Conservation (phyloP, 306 rosid species). For the Carpinus fangiana region DNA sequence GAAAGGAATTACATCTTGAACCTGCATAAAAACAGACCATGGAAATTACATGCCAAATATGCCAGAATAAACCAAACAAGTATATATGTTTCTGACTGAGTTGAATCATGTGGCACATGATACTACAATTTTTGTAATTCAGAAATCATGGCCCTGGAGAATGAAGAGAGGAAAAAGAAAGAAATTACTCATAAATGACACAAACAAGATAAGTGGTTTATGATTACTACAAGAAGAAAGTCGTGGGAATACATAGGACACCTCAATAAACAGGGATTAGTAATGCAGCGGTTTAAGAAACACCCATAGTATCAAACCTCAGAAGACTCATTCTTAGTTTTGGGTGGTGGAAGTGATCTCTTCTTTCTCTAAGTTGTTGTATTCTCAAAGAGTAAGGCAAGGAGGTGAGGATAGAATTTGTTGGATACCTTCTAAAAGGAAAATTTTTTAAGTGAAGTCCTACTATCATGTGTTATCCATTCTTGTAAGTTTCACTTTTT, state of each 20-base stretch:
- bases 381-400: too few species aligned
- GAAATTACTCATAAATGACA: background rate
- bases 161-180: background rate
- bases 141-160: background rate
- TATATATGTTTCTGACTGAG: background rate
- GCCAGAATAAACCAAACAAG: constrained; percentile 12
- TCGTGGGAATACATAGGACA: background rate
- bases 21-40: constrained; percentile 48
- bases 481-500: too few species aligned
- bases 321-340: background rate
- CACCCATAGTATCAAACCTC: background rate
- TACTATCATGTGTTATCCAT: too few species aligned
- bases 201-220: background rate
- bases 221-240: background rate
- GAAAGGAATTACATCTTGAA: constrained; percentile 78
- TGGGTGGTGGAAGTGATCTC: background rate
- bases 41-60: constrained; percentile 23
- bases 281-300: background rate
- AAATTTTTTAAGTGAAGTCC: too few species aligned
- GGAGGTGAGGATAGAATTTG: too few species aligned
- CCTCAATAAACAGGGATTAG: background rate
- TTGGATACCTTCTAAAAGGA: too few species aligned
- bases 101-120: background rate
- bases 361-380: too few species aligned
- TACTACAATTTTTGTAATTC: background rate